These are phyloP conservation scores for Metroxylon sagu DNA, from an alignment of 176 grass and related monocot genomes.

Conservation along the genomic window DNA sequence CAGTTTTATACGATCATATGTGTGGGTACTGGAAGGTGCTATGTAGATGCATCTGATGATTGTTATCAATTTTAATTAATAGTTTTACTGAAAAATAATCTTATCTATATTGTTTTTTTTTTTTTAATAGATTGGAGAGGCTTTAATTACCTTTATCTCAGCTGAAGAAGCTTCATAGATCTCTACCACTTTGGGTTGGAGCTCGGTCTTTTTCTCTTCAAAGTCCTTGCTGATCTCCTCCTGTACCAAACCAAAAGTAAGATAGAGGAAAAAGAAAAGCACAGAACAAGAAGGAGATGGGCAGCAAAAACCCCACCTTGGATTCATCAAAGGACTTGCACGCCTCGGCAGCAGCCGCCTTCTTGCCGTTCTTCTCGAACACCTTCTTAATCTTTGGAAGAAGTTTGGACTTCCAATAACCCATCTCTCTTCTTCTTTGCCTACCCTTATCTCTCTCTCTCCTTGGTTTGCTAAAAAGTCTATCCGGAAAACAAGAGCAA, in stretches of 20 bases:
- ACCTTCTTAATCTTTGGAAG: slow-evolving; percentile 46
- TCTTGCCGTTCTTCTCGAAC: slow-evolving; percentile 32
- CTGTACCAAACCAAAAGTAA: slow-evolving; percentile 13
- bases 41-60: not conserved
- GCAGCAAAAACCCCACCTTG: slow-evolving; percentile 23
- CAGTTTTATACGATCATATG: not conserved
- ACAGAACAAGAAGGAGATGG: too few relatives aligned
- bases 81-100: too few relatives aligned
- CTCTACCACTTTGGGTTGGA: slow-evolving; percentile 58
- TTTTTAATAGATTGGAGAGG: not conserved
- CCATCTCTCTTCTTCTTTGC: slow-evolving; percentile 12
- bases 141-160: slow-evolving; percentile 35
- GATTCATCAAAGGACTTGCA: slow-evolving; percentile 48
- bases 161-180: slow-evolving; percentile 50
- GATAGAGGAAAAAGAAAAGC: not conserved
- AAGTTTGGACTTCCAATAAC: slow-evolving; percentile 50
- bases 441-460: not conserved
- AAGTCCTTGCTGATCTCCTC: slow-evolving; percentile 44
- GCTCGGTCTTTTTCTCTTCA: slow-evolving; percentile 50
- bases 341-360: slow-evolving; percentile 48
- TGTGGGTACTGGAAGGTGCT: too few relatives aligned
- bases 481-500: not conserved
- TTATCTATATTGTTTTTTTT: too few relatives aligned
- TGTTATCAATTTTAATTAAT: too few relatives aligned
- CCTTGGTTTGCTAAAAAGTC: slow-evolving; percentile 6